Evolutionary conservation across 805 yeast species (phyloP).

Genomic region (Saccharomycopsis microspora): DNA sequence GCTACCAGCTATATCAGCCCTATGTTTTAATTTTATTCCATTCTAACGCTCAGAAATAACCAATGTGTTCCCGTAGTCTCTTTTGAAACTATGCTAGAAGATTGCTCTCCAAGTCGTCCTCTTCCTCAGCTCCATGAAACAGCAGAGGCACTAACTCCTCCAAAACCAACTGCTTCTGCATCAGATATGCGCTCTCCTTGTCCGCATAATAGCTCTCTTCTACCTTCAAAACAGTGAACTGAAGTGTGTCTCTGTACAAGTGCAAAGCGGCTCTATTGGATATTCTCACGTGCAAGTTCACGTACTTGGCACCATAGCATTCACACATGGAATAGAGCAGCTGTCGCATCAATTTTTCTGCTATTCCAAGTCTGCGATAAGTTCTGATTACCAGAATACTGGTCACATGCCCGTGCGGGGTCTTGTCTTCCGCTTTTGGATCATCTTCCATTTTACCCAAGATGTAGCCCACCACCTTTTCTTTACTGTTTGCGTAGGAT

Average conservation of each 20-base stretch:
- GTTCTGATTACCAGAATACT: conserved; percentile 92
- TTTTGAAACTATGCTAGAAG: conserved; percentile 20
- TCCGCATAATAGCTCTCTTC: conserved; percentile 91
- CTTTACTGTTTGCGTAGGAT: conserved; percentile 49
- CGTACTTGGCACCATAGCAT: conserved; percentile 69
- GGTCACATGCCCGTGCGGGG: conserved; percentile 91
- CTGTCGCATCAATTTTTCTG: conserved; percentile 84
- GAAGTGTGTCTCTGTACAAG: conserved; percentile 74
- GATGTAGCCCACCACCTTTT: conserved; percentile 90
- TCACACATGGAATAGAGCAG: conserved; percentile 72
- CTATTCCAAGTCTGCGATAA: conserved; percentile 89
- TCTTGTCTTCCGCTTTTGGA: conserved; percentile 59
- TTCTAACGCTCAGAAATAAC: too few relatives aligned
- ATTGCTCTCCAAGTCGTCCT: conserved; percentile 46
- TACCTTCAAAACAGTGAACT: conserved; percentile 70
- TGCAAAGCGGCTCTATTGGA: conserved; percentile 91
- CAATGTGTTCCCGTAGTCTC: too few relatives aligned
- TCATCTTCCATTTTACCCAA: conserved; percentile 96
- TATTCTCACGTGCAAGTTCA: conserved; percentile 86
- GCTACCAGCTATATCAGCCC: too few relatives aligned
- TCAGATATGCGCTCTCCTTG: conserved; percentile 95
- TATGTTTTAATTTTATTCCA: too few relatives aligned
- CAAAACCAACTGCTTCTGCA: conserved; percentile 60
- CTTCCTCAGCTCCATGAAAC: conserved; percentile 35
- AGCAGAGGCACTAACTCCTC: conserved; percentile 52